Conservation (phyloP, 352 stramenopile species). For the Globisporangium cylindrosporum region DNA sequence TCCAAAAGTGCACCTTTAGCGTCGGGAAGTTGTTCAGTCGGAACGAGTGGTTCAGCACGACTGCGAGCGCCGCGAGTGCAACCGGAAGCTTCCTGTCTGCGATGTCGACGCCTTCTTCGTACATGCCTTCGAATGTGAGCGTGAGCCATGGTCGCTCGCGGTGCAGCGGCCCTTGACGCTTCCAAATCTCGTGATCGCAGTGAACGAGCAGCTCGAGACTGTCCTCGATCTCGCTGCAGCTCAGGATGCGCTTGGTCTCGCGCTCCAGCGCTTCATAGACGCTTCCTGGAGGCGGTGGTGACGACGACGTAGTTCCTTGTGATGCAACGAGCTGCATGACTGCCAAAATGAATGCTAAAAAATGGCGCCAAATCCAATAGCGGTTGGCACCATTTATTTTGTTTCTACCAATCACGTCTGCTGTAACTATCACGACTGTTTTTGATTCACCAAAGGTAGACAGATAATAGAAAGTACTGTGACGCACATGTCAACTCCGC, state of each 20-base stretch:
- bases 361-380: too few species aligned
- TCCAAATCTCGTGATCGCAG: not conserved
- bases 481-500: too few species aligned
- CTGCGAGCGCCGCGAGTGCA: not conserved
- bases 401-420: too few species aligned
- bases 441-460: too few species aligned
- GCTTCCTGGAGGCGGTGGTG: not conserved
- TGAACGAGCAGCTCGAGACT: not conserved
- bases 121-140: not conserved
- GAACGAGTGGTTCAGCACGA: not conserved
- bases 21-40: not conserved
- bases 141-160: not conserved
- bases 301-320: too few species aligned
- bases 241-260: not conserved
- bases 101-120: not conserved
- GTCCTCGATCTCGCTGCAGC: not conserved
- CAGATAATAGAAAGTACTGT: too few species aligned
- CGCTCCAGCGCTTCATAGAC: not conserved
- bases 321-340: too few species aligned
- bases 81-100: not conserved
- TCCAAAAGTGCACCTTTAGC: constrained; percentile 1
- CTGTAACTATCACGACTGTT: too few species aligned
- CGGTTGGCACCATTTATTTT: too few species aligned
- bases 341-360: too few species aligned
- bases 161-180: not conserved